Evolutionary conservation across 179 eudicot genomes (phyloP).

Genomic region (Drosera spatulata): DNA sequence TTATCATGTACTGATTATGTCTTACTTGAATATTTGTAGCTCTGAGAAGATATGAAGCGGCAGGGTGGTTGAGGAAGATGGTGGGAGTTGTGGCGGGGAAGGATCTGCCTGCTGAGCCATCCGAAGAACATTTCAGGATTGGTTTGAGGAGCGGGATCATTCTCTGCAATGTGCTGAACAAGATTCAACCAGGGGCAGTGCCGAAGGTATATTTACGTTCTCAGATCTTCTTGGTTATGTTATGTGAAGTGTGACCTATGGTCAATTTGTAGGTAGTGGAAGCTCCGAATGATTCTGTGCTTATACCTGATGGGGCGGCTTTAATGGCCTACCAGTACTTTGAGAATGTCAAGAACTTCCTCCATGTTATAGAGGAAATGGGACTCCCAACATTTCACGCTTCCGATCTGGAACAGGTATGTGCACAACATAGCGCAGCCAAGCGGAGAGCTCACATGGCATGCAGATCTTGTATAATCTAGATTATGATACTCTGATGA

Average conservation of each 20-base stretch:
- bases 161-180: conserved; percentile 81
- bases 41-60: conserved; percentile 74
- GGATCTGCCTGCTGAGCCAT: conserved; percentile 95
- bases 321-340: conserved; percentile 79
- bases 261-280: conserved; percentile 58
- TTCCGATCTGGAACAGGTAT: conserved; percentile 91
- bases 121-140: conserved; percentile 89
- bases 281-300: conserved; percentile 64
- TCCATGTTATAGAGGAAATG: conserved; percentile 64
- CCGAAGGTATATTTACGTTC: conserved; percentile 44
- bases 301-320: conserved; percentile 86
- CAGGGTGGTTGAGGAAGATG: conserved; percentile 82
- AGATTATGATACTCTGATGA: neutral
- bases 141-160: conserved; percentile 87
- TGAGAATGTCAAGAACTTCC: conserved; percentile 84
- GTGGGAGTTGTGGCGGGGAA: conserved; percentile 86
- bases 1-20: neutral
- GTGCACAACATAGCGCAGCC: conserved; percentile 3
- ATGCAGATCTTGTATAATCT: neutral
- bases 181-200: conserved; percentile 79
- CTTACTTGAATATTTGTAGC: conserved; percentile 30
- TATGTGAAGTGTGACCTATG: neutral
- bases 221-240: neutral
- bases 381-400: conserved; percentile 93
- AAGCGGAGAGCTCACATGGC: neutral